Evolutionary conservation across 1,284 basidiomycete genomes (phyloP).

Genomic region (Macrocystidia cucumis): DNA sequence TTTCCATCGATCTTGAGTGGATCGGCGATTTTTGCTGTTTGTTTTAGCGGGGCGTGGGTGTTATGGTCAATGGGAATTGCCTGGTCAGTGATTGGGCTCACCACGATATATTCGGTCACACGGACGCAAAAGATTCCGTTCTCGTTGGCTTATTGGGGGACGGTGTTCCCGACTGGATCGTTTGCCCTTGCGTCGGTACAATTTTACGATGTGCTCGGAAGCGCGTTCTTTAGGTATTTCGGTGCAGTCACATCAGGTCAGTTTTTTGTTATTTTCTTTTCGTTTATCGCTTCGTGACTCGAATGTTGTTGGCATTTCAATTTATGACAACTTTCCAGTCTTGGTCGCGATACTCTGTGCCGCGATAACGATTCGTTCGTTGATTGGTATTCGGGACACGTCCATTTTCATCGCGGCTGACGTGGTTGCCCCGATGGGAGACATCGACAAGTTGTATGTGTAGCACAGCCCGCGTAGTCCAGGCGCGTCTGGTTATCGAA

Average conservation of each 20-base stretch:
- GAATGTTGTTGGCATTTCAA: too few relatives aligned
- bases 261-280: slow-evolving; percentile 5
- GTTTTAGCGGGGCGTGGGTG: slow-evolving; percentile 15
- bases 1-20: slow-evolving; percentile 10
- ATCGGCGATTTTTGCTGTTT: slow-evolving; percentile 12
- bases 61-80: slow-evolving; percentile 18
- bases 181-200: slow-evolving; percentile 16
- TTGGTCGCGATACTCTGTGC: too few relatives aligned
- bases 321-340: too few relatives aligned
- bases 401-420: too few relatives aligned
- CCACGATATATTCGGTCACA: slow-evolving; percentile 13
- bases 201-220: slow-evolving; percentile 15
- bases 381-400: too few relatives aligned
- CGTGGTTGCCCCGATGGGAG: too few relatives aligned
- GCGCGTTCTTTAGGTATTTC: slow-evolving; percentile 19
- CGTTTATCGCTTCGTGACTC: too few relatives aligned
- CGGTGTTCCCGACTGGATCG: slow-evolving; percentile 17
- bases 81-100: slow-evolving; percentile 13
- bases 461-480: too few relatives aligned
- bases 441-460: too few relatives aligned
- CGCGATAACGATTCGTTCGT: too few relatives aligned
- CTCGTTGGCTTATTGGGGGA: slow-evolving; percentile 24
- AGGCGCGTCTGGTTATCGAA: too few relatives aligned
- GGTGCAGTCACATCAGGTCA: slow-evolving; percentile 20
- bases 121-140: slow-evolving; percentile 12